Evolutionary conservation across 2,329 filamentous ascomycete genomes (phyloP).

Genomic region (Dothidotthia symphoricarpi): DNA sequence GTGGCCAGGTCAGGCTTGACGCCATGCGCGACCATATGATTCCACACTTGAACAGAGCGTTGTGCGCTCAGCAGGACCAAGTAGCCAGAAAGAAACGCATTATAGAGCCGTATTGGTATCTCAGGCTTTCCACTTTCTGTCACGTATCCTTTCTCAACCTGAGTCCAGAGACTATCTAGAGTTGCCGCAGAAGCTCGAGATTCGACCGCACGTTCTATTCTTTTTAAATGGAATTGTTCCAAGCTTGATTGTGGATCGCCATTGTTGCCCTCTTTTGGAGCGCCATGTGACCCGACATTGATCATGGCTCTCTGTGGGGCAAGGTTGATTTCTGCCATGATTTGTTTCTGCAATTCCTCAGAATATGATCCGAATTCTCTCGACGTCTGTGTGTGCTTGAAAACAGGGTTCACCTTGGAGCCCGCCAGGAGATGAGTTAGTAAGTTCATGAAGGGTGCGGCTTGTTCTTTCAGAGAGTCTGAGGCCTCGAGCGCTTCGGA

Average conservation of each 20-base stretch:
- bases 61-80: conserved; percentile 45
- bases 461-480: conserved; percentile 19
- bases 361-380: conserved; percentile 15
- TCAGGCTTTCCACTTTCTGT: conserved; percentile 4
- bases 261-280: conserved; percentile 1
- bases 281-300: conserved; percentile 9
- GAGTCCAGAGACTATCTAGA: conserved; percentile 28
- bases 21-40: conserved; percentile 54
- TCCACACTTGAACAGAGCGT: conserved; percentile 57
- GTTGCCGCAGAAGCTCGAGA: conserved; percentile 9
- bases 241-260: conserved; percentile 15
- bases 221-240: conserved; percentile 25
- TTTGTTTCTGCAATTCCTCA: conserved; percentile 10
- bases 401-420: conserved; percentile 14
- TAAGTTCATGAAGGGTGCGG: conserved; percentile 29
- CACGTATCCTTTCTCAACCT: conserved; percentile 20
- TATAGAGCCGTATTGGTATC: conserved; percentile 40
- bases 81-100: conserved; percentile 50
- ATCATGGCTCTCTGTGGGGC: conserved; percentile 26
- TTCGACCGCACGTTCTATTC: conserved; percentile 27
- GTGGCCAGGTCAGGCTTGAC: conserved; percentile 62
- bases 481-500: conserved; percentile 20
- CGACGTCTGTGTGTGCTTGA: conserved; percentile 11
- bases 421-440: conserved; percentile 25
- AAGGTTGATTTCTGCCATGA: conserved; percentile 19